Evolutionary conservation across 805 yeast species (phyloP).

Genomic region (Starmerella geochares): DNA sequence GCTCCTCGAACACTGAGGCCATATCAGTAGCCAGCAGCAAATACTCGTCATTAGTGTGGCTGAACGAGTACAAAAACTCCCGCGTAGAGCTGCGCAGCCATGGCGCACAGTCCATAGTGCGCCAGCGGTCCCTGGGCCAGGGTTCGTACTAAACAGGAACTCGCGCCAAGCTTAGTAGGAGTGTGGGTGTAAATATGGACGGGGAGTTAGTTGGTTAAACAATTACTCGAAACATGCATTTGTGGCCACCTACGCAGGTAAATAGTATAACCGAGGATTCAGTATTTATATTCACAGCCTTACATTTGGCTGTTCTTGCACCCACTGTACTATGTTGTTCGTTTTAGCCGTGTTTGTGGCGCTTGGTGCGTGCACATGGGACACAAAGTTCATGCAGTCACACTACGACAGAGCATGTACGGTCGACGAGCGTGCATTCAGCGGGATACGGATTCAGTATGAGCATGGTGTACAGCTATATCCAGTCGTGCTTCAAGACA

Average conservation of each 20-base stretch:
- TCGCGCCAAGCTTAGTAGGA: not conserved
- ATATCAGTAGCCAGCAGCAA: constrained; percentile 9
- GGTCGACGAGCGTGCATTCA: constrained; percentile 11
- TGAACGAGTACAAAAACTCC: constrained; percentile 4
- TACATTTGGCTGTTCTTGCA: too few relatives aligned
- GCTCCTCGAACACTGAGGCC: constrained; percentile 3
- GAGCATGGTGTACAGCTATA: constrained; percentile 2
- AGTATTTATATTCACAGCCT: too few relatives aligned
- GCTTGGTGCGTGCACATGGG: not conserved
- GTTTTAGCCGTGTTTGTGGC: not conserved
- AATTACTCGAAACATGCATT: too few relatives aligned
- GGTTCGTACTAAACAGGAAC: not conserved
- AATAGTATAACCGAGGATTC: too few relatives aligned
- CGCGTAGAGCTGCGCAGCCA: constrained; percentile 6
- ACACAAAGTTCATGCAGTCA: not conserved
- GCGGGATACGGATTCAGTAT: constrained; percentile 13
- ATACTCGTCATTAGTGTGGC: constrained; percentile 3
- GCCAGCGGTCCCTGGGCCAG: not conserved
- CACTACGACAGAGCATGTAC: constrained; percentile 9
- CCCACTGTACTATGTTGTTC: not conserved
- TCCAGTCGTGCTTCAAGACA: not conserved
- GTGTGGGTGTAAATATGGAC: too few relatives aligned
- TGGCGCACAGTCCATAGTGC: not conserved
- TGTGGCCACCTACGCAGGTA: too few relatives aligned
- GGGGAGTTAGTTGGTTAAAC: too few relatives aligned